Conservation (phyloP, 176 grass and related monocot genomes). For the Phoenix dactylifera region DNA sequence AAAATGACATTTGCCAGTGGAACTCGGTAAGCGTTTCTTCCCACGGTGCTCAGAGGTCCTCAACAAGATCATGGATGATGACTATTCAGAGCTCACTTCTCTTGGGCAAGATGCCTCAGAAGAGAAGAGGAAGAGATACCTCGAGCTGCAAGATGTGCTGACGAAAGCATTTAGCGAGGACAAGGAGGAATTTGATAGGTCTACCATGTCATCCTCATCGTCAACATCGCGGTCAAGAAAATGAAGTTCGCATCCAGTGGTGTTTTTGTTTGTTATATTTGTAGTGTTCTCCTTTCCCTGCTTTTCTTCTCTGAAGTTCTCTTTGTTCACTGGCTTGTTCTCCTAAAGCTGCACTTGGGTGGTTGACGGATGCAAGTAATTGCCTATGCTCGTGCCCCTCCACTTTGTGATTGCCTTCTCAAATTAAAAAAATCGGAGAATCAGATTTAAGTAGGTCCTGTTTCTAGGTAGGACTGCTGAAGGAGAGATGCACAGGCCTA, state of each 20-base stretch:
- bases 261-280: not conserved
- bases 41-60: conserved; percentile 58
- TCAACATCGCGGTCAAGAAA: conserved; percentile 24
- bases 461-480: too few relatives aligned
- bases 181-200: conserved; percentile 43
- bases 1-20: conserved; percentile 37
- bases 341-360: too few relatives aligned
- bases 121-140: conserved; percentile 44
- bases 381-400: too few relatives aligned
- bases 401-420: too few relatives aligned
- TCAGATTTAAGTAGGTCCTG: too few relatives aligned
- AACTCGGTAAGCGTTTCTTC: conserved; percentile 68
- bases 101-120: conserved; percentile 22
- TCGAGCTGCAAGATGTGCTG: conserved; percentile 53
- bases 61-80: conserved; percentile 66
- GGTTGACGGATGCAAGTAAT: too few relatives aligned
- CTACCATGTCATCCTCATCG: conserved; percentile 28
- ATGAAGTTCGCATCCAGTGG: conserved; percentile 5
- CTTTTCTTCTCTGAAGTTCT: too few relatives aligned
- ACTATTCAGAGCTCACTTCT: conserved; percentile 22
- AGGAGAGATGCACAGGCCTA: too few relatives aligned
- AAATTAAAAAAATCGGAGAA: too few relatives aligned
- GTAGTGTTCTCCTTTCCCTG: too few relatives aligned
- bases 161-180: conserved; percentile 68
- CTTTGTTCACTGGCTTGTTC: too few relatives aligned